A percentile compares a stretch with the other conserved stretches of the same genome.
phyloP scores from a whole-genome alignment of 2,329 filamentous ascomycete species.

The Botrytis squamosa region DNA sequence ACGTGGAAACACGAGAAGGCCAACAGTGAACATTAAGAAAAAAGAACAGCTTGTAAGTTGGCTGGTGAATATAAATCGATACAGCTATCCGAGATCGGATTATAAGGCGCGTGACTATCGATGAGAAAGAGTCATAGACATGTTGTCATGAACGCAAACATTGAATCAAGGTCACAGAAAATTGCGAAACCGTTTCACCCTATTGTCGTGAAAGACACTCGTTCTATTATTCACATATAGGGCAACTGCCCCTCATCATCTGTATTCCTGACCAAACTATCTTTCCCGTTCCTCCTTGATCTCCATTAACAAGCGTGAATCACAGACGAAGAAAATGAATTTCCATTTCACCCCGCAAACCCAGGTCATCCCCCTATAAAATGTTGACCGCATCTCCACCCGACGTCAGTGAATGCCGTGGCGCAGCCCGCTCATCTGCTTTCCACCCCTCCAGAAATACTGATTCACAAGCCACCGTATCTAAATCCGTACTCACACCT shows the following conservation, averaged over 20 bases:
- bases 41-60: background rate
- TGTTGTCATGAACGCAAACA: background rate
- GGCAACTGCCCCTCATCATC: background rate
- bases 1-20: background rate
- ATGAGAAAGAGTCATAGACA: background rate
- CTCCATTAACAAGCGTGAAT: background rate
- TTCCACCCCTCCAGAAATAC: background rate
- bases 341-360: background rate
- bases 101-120: background rate
- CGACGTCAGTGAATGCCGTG: conserved; percentile 4
- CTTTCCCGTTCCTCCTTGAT: background rate
- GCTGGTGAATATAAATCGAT: background rate
- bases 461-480: conserved; percentile 14
- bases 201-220: background rate
- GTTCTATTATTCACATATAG: background rate
- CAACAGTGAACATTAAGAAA: background rate
- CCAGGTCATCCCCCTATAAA: background rate
- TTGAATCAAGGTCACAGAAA: background rate
- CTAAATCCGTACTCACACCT: background rate
- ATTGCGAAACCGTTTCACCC: background rate
- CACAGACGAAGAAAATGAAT: background rate
- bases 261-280: background rate
- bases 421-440: conserved; percentile 1
- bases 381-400: background rate
- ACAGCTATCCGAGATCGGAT: background rate